Percentiles rank a stretch among this genome's conserved stretches.
Conservation (phyloP, 2,329 filamentous ascomycete species). For the Claviceps capensis region DNA sequence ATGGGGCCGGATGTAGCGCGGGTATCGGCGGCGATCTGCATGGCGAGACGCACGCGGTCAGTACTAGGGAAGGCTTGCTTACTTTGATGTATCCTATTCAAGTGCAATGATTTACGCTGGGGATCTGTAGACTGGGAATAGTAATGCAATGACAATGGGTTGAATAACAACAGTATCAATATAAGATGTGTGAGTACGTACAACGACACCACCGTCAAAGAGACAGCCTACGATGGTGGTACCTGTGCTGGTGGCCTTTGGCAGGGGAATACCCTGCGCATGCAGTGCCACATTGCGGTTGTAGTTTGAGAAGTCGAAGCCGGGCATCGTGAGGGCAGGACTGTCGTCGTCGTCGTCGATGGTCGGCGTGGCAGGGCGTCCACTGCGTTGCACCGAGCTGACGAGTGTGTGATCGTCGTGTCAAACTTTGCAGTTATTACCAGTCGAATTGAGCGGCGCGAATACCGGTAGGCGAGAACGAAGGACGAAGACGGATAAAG, state of each 20-base stretch:
- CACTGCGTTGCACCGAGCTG: slow-evolving; percentile 1
- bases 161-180: neutral
- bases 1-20: slow-evolving; percentile 94
- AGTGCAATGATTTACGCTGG: neutral
- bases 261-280: slow-evolving; percentile 81
- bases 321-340: slow-evolving; percentile 54
- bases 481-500: too few species aligned
- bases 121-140: neutral
- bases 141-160: neutral
- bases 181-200: slow-evolving; percentile 30
- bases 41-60: neutral
- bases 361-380: neutral
- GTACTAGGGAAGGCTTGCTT: neutral
- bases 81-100: neutral
- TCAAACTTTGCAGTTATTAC: neutral
- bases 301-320: slow-evolving; percentile 99
- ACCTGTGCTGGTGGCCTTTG: slow-evolving; percentile 96
- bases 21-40: slow-evolving; percentile 89
- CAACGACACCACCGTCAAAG: slow-evolving; percentile 90
- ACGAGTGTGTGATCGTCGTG: neutral
- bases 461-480: too few species aligned
- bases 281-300: slow-evolving; percentile 96
- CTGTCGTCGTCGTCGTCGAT: slow-evolving; percentile 3
- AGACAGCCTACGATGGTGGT: slow-evolving; percentile 98
- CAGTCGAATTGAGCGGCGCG: neutral